These are phyloP conservation scores for Hibiscus mutabilis DNA, from an alignment of 345 rosid species.

Conservation along the genomic window DNA sequence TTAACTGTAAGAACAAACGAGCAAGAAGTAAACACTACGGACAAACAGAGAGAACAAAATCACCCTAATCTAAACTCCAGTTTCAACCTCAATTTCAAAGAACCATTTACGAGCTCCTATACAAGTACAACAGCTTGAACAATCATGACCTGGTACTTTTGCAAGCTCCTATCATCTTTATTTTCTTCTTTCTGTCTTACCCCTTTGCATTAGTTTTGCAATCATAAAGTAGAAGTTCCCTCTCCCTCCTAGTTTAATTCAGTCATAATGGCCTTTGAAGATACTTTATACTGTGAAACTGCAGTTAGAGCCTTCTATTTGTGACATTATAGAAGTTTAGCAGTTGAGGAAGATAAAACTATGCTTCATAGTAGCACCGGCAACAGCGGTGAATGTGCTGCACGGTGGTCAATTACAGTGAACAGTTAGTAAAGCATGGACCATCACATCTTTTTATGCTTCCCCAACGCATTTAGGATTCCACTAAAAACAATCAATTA, in stretches of 20 bases:
- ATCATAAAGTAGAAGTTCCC: neutral
- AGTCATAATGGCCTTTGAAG: neutral
- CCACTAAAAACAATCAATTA: slow-evolving; percentile 9
- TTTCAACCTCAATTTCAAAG: neutral
- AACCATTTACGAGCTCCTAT: neutral
- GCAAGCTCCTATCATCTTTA: neutral
- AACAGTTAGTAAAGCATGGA: slow-evolving; percentile 4
- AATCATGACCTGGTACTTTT: neutral
- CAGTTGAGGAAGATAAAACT: neutral
- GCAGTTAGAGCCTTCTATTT: neutral
- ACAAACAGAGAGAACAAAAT: neutral
- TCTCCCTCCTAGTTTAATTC: neutral
- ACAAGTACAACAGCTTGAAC: neutral
- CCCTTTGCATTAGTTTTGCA: neutral
- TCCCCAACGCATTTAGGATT: slow-evolving; percentile 5
- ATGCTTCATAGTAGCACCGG: neutral
- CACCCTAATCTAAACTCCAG: neutral
- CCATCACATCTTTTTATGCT: neutral
- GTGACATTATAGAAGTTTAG: neutral
- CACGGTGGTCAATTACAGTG: neutral
- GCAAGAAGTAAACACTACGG: neutral
- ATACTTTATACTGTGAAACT: neutral
- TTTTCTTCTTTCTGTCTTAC: neutral
- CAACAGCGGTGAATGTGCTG: neutral
- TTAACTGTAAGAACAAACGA: neutral